Evolutionary conservation across 805 yeast species (phyloP), one percentile per base, ranked within the genome.

Genomic region (Martiniozyma abietophila): DNA sequence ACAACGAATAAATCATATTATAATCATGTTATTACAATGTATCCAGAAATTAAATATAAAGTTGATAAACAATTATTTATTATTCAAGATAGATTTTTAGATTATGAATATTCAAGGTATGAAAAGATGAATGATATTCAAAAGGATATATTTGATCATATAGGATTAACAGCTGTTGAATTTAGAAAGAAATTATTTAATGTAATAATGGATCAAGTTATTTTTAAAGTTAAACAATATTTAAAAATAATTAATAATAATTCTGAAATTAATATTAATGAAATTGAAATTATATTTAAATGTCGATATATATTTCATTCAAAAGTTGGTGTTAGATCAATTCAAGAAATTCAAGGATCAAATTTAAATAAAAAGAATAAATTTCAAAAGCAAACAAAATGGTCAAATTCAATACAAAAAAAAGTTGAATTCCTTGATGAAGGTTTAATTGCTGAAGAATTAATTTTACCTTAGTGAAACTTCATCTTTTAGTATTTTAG

Each of bases 1-100:
- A 76, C 75, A 54, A 63, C 69, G 15, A 69, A 70, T 46, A 47
- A 62, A 27, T 60, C 61, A 33, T 59, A 61, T 36, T 41, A 51
- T 25, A 48, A 50, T 32, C 46, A 44, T n/a, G n/a, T n/a, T n/a
- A n/a, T n/a, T n/a, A n/a, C n/a, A n/a, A n/a, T n/a, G n/a, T n/a
- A n/a, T 20, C 29, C 29, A n/a, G n/a, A 23, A 14, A 18, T 29
- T 31, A 8, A 6, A 8, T 19, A 24, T 22, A 15, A 22, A 4
- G 15, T 16, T 24, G 33, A 27, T 11, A 30, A 30, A 16, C 27
- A 30, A 17, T 22, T 16, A 24, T 17, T 17, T 4, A 18, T 30
- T 12, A 24, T 30, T 17, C 33, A 25, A 24, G 37, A 34, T 29
- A 28, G 25, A 29, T 21, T 27, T 16, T 20, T 34, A n/a, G 37